Conservation (phyloP, 2,329 filamentous ascomycete genomes). For the Scolecobasidium constrictum region DNA sequence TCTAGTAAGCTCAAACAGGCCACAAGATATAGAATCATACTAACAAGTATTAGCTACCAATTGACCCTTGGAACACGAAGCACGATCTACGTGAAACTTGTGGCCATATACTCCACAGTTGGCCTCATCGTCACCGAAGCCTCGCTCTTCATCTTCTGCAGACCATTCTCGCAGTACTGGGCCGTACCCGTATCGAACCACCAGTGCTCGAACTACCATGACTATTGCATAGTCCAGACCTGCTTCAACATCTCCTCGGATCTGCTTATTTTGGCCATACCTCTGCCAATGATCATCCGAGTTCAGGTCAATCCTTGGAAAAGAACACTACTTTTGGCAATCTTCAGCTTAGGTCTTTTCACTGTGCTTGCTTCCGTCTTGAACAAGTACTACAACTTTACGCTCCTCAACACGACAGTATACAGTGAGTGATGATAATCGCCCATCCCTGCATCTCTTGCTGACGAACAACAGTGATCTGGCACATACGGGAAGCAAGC, state of each 20-base stretch:
- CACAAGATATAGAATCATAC: too few relatives aligned
- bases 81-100: conserved; percentile 9
- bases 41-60: too few relatives aligned
- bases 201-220: conserved; percentile 11
- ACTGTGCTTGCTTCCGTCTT: conserved; percentile 36
- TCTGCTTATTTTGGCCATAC: conserved; percentile 11
- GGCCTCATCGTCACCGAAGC: conserved; percentile 12
- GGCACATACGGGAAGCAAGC: conserved; percentile 38
- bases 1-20: background rate
- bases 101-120: conserved; percentile 9
- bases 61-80: conserved; percentile 7
- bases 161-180: conserved; percentile 13
- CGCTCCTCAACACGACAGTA: conserved; percentile 30
- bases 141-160: conserved; percentile 12
- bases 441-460: too few relatives aligned
- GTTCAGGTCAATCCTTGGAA: conserved; percentile 9
- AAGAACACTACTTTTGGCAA: conserved; percentile 14
- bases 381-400: conserved; percentile 39
- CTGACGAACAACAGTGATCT: conserved; percentile 42
- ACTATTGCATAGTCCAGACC: conserved; percentile 11
- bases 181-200: conserved; percentile 8
- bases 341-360: conserved; percentile 36
- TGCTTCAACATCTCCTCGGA: conserved; percentile 13
- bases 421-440: too few relatives aligned
- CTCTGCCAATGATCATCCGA: conserved; percentile 10